Evolutionary conservation across 768 basidiomycete genomes (phyloP).

Genomic region (Floccularia luteovirens): DNA sequence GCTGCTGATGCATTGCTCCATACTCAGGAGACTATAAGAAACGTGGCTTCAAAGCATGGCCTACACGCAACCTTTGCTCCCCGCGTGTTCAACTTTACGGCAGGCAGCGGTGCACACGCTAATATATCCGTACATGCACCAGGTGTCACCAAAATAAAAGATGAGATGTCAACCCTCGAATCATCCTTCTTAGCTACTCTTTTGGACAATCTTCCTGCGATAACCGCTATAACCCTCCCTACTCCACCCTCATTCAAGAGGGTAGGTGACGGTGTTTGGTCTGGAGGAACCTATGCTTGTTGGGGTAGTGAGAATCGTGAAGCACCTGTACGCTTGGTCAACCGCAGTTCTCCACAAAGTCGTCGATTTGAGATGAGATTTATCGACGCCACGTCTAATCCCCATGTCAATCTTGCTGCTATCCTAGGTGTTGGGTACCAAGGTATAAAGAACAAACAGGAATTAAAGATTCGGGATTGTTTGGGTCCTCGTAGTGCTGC

Average conservation of each 20-base stretch:
- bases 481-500: conserved; percentile 24
- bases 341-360: conserved; percentile 33
- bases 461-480: conserved; percentile 31
- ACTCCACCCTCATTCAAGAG: conserved; percentile 55
- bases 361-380: conserved; percentile 58
- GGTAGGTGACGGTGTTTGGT: conserved; percentile 59
- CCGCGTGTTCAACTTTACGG: conserved; percentile 34
- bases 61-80: conserved; percentile 63
- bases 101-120: conserved; percentile 52
- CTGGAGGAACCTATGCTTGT: conserved; percentile 60
- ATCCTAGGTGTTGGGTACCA: conserved; percentile 45
- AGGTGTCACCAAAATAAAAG: conserved; percentile 10
- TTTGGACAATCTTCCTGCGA: conserved; percentile 47
- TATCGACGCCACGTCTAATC: conserved; percentile 59
- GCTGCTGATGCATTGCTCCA: conserved; percentile 62
- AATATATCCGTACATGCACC: conserved; percentile 57
- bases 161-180: conserved; percentile 36
- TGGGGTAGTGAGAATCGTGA: conserved; percentile 73
- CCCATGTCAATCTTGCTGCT: conserved; percentile 52
- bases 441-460: conserved; percentile 32
- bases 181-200: conserved; percentile 57
- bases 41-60: conserved; percentile 57
- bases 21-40: conserved; percentile 61
- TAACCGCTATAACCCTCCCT: conserved; percentile 53
- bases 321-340: conserved; percentile 51